phyloP scores from a whole-genome alignment of 2,329 filamentous ascomycete species.

The Cladorrhinum sp. region DNA sequence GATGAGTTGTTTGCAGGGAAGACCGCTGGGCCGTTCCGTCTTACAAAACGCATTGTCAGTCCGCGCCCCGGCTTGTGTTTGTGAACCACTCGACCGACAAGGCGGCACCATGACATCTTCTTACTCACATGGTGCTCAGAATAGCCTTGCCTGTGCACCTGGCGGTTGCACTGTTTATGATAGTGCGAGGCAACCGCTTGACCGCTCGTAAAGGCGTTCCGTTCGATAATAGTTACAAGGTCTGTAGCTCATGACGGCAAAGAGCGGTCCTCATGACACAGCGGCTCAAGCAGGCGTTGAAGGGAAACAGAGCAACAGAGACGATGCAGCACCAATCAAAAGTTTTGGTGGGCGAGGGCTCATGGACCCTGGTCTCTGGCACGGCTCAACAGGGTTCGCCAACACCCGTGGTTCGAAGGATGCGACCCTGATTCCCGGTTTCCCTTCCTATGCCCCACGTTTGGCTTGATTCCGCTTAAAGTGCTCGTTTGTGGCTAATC shows the following conservation, averaged over 20 bases:
- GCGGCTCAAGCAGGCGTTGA: background rate
- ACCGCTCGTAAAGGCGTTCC: background rate
- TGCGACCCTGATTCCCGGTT: conserved; percentile 35
- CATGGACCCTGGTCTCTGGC: conserved; percentile 22
- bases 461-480: conserved; percentile 25
- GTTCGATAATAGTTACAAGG: conserved; percentile 8
- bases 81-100: background rate
- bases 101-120: background rate
- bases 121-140: background rate
- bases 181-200: background rate
- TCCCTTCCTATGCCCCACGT: conserved; percentile 26
- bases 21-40: background rate
- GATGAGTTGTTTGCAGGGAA: background rate
- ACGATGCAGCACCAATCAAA: conserved; percentile 15
- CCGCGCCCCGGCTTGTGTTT: too few species aligned
- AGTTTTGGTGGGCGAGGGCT: conserved; percentile 10
- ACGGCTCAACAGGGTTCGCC: conserved; percentile 27
- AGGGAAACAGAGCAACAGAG: conserved; percentile 8
- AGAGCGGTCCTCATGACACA: background rate
- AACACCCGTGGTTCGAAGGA: conserved; percentile 27
- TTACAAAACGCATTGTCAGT: background rate
- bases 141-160: conserved; percentile 5
- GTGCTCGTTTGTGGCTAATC: conserved; percentile 23
- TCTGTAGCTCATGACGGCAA: background rate
- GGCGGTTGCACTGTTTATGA: conserved; percentile 1